These are phyloP conservation scores for Chlorencoelia australis DNA, from an alignment of 2,329 filamentous ascomycete species.

Conservation along the genomic window DNA sequence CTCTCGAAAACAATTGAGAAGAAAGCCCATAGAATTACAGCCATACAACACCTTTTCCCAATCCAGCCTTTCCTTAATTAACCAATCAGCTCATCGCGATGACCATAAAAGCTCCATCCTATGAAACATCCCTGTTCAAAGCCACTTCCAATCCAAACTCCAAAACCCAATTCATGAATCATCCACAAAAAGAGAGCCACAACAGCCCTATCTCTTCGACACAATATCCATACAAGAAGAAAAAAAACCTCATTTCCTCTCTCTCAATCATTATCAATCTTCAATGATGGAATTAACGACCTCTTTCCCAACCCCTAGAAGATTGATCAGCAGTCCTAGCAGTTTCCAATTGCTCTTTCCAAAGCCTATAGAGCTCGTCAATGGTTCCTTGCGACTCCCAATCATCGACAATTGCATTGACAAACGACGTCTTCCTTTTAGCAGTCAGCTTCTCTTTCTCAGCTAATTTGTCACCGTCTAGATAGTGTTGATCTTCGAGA, in stretches of 20 bases:
- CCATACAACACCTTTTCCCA: too few relatives aligned
- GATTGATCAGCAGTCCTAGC: conserved; percentile 25
- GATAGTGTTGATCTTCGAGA: conserved; percentile 47
- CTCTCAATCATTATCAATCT: too few relatives aligned
- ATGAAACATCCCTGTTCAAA: too few relatives aligned
- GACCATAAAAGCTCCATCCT: too few relatives aligned
- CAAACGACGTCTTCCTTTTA: conserved; percentile 48
- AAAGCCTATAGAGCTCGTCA: conserved; percentile 52
- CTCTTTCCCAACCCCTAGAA: neutral
- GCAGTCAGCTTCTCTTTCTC: conserved; percentile 51
- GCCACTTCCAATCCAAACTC: neutral
- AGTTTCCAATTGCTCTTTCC: conserved; percentile 49
- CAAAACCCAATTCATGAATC: neutral
- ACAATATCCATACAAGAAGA: too few relatives aligned
- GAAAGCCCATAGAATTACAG: too few relatives aligned
- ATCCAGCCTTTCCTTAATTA: too few relatives aligned
- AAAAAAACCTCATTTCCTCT: too few relatives aligned
- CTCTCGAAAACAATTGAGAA: too few relatives aligned
- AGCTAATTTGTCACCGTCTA: conserved; percentile 46
- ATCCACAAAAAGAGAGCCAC: too few relatives aligned
- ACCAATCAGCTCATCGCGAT: too few relatives aligned
- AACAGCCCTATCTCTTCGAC: neutral
- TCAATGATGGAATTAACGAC: too few relatives aligned
- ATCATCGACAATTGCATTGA: conserved; percentile 50
- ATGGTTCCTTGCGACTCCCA: conserved; percentile 54